Evolutionary conservation across 208 protist genomes (phyloP), one percentile per base, ranked within the genome.

Genomic region (Leishmania braziliensis): DNA sequence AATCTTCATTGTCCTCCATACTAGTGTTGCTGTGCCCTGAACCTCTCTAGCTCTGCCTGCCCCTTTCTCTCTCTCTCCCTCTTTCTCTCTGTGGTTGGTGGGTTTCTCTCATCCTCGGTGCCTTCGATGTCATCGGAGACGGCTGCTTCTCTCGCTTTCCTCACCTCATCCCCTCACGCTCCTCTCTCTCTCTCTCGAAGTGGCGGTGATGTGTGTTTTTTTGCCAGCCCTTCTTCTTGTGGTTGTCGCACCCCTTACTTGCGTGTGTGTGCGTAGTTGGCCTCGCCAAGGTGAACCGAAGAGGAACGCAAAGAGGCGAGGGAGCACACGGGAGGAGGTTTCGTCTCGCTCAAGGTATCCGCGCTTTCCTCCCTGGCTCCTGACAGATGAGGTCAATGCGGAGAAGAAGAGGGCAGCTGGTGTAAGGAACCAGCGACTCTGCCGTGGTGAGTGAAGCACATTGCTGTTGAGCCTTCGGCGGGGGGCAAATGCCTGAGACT

Each of bases 331-430:
- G 58, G 58, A 23, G 43, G 58, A 23, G 26, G 26, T 14, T 2
- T 23, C 26, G 10, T 63, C 58, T 63, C 58, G 9, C 58, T 63
- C 58, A 58, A 26, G 20, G 54, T 8, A 23, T 9, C 54, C 54
- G 8, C 54, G 54, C 20, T 75, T 81, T 69, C 62, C 77, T 78
- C 60, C 66, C 46, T 73, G 36, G 78, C 66, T n/a, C 33, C 73
- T 20, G 63, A 74, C 12, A 65, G n/a, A 36, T 53, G 46, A n/a
- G 5, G 29, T 18, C 14, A 58, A n/a, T 73, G 58, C 26, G 23
- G 26, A 5, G 8, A 36, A 10, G 5, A 16, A n/a, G 26, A 23
- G 54, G 18, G 14, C 18, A 60, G 54, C 3, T n/a, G 0, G 54
- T 65, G n/a, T 33, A n/a, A 33, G n/a, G n/a, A 26, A 3, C n/a